Evolutionary conservation across 2,329 filamentous ascomycete genomes (phyloP), one percentile per base, ranked within the genome.

Genomic region (Aspergillus sojae): DNA sequence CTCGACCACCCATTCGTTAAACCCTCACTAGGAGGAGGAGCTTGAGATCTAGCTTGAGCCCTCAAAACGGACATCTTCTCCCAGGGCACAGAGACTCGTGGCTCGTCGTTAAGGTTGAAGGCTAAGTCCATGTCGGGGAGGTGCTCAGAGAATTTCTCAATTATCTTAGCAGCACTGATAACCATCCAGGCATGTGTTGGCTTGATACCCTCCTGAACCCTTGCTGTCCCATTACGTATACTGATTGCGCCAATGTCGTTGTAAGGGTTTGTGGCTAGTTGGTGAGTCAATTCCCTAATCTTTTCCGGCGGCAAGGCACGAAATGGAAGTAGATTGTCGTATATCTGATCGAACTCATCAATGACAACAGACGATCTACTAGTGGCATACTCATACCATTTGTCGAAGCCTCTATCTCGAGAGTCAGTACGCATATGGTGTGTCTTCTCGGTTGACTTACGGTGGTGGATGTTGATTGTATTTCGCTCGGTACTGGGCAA

Each of bases 71-170:
- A 71, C 19, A 83, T 71, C 3, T 75, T 75, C 45, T 79, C 77
- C 73, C 80, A 84, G 0, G 85, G 85, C 2, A 88, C 81, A 32
- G 83, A 83, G 12, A 88, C 82, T 12, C 86, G 81, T 54, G 81
- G 81, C 68, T 88, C 85, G 65, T 88, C 85, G 63, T 88, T 86
- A n/a, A 88, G 70, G 64, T 89, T 89, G 75, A 89, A 84, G 0
- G 84, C 85, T 43, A 89, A 72, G 68, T 88, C 86, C 86, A 89
- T 89, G 64, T 89, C 86, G 0, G 87, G 87, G 34, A 89, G 78
- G 67, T 81, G 79, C 61, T 84, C 71, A 1, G 80, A 79, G 67
- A 88, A 87, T 1, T 81, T 78, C 41, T 80, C 77, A 36, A 89
- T 85, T 78, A 89, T 85, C 7, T 77, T 70, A 1, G 81, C 76